Base-by-base conservation (phyloP, 345 rosid species). In the Citrus unshiu region DNA sequence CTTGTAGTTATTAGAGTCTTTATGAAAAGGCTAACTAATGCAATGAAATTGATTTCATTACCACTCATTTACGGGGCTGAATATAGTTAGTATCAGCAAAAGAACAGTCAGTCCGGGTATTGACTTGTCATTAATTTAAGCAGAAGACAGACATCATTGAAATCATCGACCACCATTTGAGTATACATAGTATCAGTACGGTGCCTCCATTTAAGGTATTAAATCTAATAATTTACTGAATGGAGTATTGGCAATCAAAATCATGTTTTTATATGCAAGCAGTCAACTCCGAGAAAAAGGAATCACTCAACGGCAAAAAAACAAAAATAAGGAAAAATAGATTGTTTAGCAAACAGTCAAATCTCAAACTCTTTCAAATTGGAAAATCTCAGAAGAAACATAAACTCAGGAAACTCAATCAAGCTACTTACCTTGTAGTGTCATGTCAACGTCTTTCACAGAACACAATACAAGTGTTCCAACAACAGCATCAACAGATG, bases 401-500 rank as follows among this genome's bases (percentile, higher is more conserved):
- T 22, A 67, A 68, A 59, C 2, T 39, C 49, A 13, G 27, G 35
- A 39, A 43, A 60, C 37, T 64, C 54, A 43, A 43, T 43, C 9
- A 43, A 43, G 51, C 51, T 43, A 46, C 30, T 64, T 80, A 92
- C 98, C 98, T 64, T 82, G 86, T 30, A 95, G 88, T 19, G 97
- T 84, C 68, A 13, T 80, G 75, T 80, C 73, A 24, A 91, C 93
- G 77, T 92, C 89, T 46, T 86, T 19, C 72, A 95, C 98, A 1
- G 98, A 95, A 81, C 98, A 95, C 29, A 95, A 81, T 25, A 95
- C 93, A 0, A 93, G 93, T 65, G 98, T 95, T 65, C 98, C 99
- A 4, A 95, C 82, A 22, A 90, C 94, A 49, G 94, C 95, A 83
- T 95, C 95, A 76, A 93, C 93, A 5, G 98, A 92, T 76, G 89